A percentile compares a stretch with the other conserved stretches of the same genome.
Evolutionary conservation across 2,329 filamentous ascomycete species (phyloP).

Genomic region (Coleophoma cylindrospora): DNA sequence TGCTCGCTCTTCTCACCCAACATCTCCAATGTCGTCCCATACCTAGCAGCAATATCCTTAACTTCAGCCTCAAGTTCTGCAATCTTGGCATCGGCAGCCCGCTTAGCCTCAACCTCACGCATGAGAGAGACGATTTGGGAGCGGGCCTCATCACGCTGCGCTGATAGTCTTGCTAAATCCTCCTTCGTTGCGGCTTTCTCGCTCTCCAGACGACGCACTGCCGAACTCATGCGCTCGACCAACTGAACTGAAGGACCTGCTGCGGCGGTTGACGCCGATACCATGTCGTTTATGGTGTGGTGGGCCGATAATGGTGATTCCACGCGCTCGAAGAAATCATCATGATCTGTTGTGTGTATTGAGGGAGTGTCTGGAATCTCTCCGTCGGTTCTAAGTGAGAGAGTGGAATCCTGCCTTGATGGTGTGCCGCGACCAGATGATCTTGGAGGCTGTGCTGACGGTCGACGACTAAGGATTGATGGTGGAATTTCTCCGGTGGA

Average conservation of each 20-base stretch:
- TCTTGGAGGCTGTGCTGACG: slow-evolving; percentile 18
- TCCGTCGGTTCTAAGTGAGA: slow-evolving; percentile 13
- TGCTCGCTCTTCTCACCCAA: slow-evolving; percentile 94
- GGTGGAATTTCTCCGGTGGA: slow-evolving; percentile 21
- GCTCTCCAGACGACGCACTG: slow-evolving; percentile 82
- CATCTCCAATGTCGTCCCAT: slow-evolving; percentile 90
- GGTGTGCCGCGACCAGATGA: slow-evolving; percentile 23
- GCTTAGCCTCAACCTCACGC: slow-evolving; percentile 74
- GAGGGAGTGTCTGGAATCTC: slow-evolving; percentile 18
- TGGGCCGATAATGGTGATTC: slow-evolving; percentile 57
- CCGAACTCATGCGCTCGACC: slow-evolving; percentile 92
- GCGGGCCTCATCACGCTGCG: slow-evolving; percentile 90
- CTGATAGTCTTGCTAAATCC: slow-evolving; percentile 72
- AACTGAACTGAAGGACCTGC: slow-evolving; percentile 92
- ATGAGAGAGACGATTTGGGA: slow-evolving; percentile 86
- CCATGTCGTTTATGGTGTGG: slow-evolving; percentile 74
- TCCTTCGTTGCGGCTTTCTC: slow-evolving; percentile 89
- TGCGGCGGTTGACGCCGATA: slow-evolving; percentile 83
- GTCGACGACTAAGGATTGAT: slow-evolving; percentile 14
- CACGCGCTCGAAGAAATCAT: slow-evolving; percentile 44
- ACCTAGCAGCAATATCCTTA: slow-evolving; percentile 65
- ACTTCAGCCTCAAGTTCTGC: slow-evolving; percentile 64
- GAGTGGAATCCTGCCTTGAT: slow-evolving; percentile 25
- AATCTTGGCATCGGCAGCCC: slow-evolving; percentile 53
- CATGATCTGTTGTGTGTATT: slow-evolving; percentile 29